Evolutionary conservation across 768 basidiomycete species (phyloP), one percentile per base, ranked within the genome.

Genomic region (Neoboletus subvelutipes): DNA sequence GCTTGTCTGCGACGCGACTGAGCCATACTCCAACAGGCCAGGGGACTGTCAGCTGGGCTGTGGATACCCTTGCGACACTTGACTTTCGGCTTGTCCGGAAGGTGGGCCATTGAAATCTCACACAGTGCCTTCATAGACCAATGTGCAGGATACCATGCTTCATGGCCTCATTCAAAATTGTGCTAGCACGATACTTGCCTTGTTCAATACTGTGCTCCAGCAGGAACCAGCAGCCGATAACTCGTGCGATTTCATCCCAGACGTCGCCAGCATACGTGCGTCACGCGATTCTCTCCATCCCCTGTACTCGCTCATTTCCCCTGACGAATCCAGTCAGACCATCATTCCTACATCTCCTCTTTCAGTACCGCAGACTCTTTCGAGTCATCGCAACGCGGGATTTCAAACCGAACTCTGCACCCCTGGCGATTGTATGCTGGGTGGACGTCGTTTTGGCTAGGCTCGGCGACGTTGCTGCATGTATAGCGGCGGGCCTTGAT

Each of bases 371-470:
- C 55, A 75, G 67, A 49, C 67, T 77, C 37, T 83, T 83, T 62
- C 81, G 78, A 51, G 45, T 57, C 31, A 72, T 81, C 46, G 81
- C 78, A 12, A 67, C 74, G 13, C 68, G 66, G 34, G 68, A 74
- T 33, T 40, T 69, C n/a, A 31, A 60, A 5, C 55, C 59, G 13
- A 59, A 55, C n/a, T 46, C 69, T 34, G 48, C 66, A 34, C 42
- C 71, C n/a, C 54, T 69, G 4, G 66, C 76, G 13, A 57, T 80
- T n/a, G 71, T 85, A 50, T 89, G 83, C 63, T 90, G 86, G 84
- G 82, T 83, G 11, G 88, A 91, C 55, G 72, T 79, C 47, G 54
- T 89, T 8, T 65, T 91, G 24, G 79, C 79, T 11, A 82, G 77
- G 60, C 64, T 90, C 7, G 77, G 80, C 33, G 73, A 78, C 48